phyloP scores from a whole-genome alignment of 495 filamentous ascomycete genomes.

The Penicillium mononematosum region DNA sequence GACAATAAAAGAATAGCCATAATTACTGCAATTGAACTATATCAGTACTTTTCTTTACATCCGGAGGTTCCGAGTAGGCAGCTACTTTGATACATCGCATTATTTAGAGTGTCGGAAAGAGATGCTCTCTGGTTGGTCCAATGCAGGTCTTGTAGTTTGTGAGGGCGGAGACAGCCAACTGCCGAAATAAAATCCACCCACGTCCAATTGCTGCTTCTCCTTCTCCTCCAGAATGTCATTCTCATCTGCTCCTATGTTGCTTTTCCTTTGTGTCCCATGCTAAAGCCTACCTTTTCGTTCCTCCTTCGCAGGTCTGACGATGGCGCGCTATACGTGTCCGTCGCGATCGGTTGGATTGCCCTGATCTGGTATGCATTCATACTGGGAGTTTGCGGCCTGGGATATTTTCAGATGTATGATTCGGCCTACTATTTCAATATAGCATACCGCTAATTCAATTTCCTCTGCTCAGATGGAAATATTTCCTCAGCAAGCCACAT shows the following conservation, averaged over 20 bases:
- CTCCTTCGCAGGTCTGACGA: constrained; percentile 30
- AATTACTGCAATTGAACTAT: neutral
- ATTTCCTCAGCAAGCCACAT: constrained; percentile 42
- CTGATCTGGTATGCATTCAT: constrained; percentile 61
- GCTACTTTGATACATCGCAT: neutral
- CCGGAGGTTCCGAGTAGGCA: constrained; percentile 3
- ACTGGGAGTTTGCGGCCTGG: constrained; percentile 54
- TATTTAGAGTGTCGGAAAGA: constrained; percentile 4
- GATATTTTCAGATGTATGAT: constrained; percentile 59
- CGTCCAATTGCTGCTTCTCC: constrained; percentile 9
- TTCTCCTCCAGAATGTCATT: constrained; percentile 30
- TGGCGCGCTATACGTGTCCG: constrained; percentile 36
- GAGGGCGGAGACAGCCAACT: constrained; percentile 12
- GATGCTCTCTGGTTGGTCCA: constrained; percentile 2
- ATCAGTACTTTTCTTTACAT: neutral
- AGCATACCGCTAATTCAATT: constrained; percentile 14
- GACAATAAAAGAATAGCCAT: neutral
- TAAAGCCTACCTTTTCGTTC: constrained; percentile 32
- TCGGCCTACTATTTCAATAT: constrained; percentile 7
- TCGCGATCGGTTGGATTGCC: constrained; percentile 48
- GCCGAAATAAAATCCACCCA: constrained; percentile 11
- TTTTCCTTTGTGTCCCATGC: constrained; percentile 33
- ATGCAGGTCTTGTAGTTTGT: neutral
- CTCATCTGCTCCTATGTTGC: constrained; percentile 11
- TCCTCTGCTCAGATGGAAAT: constrained; percentile 40